phyloP scores from a whole-genome alignment of 345 rosid species.

The Litchi chinensis region DNA sequence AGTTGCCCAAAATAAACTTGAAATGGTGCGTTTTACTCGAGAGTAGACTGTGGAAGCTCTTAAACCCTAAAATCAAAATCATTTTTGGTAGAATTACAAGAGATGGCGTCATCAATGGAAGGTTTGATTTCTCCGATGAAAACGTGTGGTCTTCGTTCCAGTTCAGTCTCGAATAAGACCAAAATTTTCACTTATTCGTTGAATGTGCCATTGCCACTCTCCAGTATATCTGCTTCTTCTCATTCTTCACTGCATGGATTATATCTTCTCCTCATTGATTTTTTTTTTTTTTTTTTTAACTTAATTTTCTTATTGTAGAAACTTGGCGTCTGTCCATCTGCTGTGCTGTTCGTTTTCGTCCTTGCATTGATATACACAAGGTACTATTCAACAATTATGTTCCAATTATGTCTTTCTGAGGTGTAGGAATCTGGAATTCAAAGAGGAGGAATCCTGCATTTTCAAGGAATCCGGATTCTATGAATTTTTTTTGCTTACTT shows the following conservation, averaged over 20 bases:
- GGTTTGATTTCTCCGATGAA: slow-evolving; percentile 2
- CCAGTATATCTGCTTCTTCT: slow-evolving; percentile 25
- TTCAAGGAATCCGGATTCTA: too few relatives aligned
- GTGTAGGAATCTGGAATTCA: background rate
- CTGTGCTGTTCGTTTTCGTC: slow-evolving; percentile 78
- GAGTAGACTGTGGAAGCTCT: background rate
- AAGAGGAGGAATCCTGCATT: too few relatives aligned
- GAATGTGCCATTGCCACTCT: slow-evolving; percentile 12
- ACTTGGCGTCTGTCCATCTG: slow-evolving; percentile 34
- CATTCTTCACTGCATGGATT: background rate
- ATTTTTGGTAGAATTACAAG: background rate
- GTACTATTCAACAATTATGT: slow-evolving; percentile 31
- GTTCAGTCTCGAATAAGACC: background rate
- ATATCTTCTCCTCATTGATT: background rate
- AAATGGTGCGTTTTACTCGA: too few relatives aligned
- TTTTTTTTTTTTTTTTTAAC: background rate
- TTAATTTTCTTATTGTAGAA: slow-evolving; percentile 28
- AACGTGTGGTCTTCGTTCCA: background rate
- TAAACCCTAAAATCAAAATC: background rate
- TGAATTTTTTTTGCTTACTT: too few relatives aligned
- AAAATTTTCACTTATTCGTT: slow-evolving; percentile 19
- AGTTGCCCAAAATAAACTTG: too few relatives aligned
- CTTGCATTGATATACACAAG: slow-evolving; percentile 94
- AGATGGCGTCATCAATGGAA: background rate
- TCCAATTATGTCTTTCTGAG: background rate